Evolutionary conservation across 495 filamentous ascomycete species (phyloP).

Genomic region (Stereocaulon alpinum): DNA sequence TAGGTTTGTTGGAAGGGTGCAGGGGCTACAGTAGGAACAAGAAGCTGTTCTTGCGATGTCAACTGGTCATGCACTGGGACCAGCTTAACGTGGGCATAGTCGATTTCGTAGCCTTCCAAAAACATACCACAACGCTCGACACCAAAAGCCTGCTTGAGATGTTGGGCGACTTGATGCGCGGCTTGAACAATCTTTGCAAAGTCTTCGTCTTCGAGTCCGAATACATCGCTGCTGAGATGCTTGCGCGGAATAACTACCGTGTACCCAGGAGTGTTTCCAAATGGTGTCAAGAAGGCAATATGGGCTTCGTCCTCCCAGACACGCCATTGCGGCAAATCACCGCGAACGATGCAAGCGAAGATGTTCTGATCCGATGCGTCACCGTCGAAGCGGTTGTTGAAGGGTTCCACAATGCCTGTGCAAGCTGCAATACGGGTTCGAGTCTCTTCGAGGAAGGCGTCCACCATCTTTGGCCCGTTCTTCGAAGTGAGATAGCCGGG

Average conservation of each 20-base stretch:
- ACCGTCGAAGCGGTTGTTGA: not conserved
- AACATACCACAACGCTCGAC: not conserved
- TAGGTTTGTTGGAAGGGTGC: too few relatives aligned
- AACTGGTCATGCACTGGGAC: not conserved
- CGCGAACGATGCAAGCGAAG: not conserved
- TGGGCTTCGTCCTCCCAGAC: not conserved
- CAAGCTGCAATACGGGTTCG: not conserved
- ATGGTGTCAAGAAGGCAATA: not conserved
- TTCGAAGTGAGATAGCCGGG: not conserved
- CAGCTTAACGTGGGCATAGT: not conserved
- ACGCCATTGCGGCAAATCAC: not conserved
- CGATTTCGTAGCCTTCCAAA: not conserved
- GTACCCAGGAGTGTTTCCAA: not conserved
- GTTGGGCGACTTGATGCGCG: not conserved
- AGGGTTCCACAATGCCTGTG: not conserved
- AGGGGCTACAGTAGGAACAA: too few relatives aligned
- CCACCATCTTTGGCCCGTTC: not conserved
- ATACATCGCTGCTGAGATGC: not conserved
- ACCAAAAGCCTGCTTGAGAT: not conserved
- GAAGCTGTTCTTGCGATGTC: too few relatives aligned
- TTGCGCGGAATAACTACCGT: not conserved
- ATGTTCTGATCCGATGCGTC: not conserved
- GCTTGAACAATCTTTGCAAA: not conserved
- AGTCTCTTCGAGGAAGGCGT: not conserved
- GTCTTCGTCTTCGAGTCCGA: not conserved